Evolutionary conservation across 2,329 filamentous ascomycete genomes (phyloP).

Genomic region (Colletotrichum sp.): DNA sequence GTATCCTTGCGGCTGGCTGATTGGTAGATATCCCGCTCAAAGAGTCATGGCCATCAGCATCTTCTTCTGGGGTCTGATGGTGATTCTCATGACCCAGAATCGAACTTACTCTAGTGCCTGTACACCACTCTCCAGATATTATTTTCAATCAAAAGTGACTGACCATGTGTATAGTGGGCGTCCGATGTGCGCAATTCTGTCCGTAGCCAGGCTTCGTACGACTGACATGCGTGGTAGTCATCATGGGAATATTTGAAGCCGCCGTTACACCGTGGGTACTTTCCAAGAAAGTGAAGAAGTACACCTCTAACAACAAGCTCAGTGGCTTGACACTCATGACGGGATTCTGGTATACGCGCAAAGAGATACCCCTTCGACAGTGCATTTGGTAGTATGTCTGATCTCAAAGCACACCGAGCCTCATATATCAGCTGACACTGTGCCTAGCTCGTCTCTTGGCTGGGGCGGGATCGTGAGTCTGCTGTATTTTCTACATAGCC

Average conservation of each 20-base stretch:
- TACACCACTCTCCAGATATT: not conserved
- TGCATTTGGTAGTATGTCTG: slow-evolving; percentile 33
- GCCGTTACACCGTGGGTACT: not conserved
- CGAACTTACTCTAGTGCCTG: slow-evolving; percentile 32
- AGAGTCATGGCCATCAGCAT: slow-evolving; percentile 30
- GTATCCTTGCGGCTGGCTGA: slow-evolving; percentile 44
- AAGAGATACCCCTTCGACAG: slow-evolving; percentile 39
- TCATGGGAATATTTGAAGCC: not conserved
- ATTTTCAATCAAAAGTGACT: not conserved
- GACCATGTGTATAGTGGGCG: not conserved
- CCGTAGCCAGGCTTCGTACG: rapidly evolving
- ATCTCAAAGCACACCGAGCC: not conserved
- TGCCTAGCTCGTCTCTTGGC: slow-evolving; percentile 25
- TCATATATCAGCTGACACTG: not conserved
- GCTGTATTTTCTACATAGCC: not conserved
- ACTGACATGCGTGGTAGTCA: not conserved
- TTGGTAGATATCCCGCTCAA: slow-evolving; percentile 40
- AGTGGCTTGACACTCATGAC: slow-evolving; percentile 17
- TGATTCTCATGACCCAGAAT: slow-evolving; percentile 36
- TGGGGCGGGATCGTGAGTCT: slow-evolving; percentile 32
- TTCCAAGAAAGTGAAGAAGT: rapidly evolving
- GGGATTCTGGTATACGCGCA: slow-evolving; percentile 39
- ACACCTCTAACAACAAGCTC: rapidly evolving
- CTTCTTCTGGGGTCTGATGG: slow-evolving; percentile 32
- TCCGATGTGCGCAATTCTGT: not conserved